Evolutionary conservation across 192 early-diverging fungal species (phyloP).

Genomic region (Entomortierella parvispora): DNA sequence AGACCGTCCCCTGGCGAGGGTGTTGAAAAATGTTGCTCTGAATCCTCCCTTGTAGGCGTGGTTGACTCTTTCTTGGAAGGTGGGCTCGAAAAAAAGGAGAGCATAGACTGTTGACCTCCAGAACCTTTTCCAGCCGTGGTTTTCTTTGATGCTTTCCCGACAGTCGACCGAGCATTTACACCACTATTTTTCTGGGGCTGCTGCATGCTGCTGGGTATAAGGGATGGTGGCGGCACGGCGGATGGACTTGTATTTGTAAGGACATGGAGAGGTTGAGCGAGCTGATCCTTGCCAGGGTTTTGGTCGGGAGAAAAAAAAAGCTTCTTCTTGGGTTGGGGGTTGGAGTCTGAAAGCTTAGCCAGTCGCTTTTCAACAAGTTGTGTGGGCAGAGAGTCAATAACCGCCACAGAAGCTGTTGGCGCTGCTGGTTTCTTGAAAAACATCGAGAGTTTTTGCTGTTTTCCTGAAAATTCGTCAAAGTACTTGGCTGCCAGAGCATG

Average conservation of each 20-base stretch:
- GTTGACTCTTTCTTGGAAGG: neutral
- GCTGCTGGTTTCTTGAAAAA: constrained; percentile 55
- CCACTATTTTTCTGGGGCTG: neutral
- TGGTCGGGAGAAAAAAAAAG: neutral
- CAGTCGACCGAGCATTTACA: neutral
- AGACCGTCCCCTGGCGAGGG: too few species aligned
- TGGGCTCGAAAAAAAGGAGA: constrained; percentile 29
- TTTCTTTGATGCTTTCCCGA: constrained; percentile 16
- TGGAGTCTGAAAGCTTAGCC: neutral
- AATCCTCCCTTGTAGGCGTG: too few species aligned
- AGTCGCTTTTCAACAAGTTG: too few species aligned
- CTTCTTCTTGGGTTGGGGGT: neutral
- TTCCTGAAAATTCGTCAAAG: constrained; percentile 67
- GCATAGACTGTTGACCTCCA: constrained; percentile 20
- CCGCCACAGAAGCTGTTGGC: neutral
- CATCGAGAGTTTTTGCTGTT: constrained; percentile 64
- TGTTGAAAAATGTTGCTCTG: too few species aligned
- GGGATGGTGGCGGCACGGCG: neutral
- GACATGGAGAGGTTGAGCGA: neutral
- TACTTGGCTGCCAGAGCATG: constrained; percentile 61
- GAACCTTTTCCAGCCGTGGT: neutral
- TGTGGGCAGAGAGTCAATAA: too few species aligned
- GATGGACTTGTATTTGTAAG: neutral
- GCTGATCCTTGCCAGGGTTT: neutral
- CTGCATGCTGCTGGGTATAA: neutral